Conservation (phyloP, 78 protist species). For the Polysphondylium violaceum region DNA sequence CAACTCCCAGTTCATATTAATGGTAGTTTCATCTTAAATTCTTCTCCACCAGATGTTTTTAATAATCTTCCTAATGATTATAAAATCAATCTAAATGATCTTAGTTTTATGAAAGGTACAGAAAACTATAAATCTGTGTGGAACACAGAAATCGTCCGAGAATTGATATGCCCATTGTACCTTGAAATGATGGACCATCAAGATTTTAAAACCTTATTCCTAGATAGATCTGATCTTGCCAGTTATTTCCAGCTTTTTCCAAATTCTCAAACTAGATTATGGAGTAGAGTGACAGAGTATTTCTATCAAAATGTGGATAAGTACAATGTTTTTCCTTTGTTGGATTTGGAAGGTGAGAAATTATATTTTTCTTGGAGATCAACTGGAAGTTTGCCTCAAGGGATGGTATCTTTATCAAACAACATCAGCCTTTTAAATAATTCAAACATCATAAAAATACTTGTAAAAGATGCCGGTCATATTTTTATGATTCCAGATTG, state of each 20-base stretch:
- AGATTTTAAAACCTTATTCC: not conserved
- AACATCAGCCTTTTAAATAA: no score
- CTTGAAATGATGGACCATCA: not conserved
- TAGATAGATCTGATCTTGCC: not conserved
- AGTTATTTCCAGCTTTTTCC: constrained; percentile 5
- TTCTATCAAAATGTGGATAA: not conserved
- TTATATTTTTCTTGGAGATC: not conserved
- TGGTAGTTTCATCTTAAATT: constrained; percentile 24
- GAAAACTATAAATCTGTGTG: constrained; percentile 10
- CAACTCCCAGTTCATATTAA: constrained; percentile 1
- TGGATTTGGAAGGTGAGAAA: not conserved
- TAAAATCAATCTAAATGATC: not conserved
- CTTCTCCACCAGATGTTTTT: constrained; percentile 32
- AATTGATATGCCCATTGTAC: not conserved
- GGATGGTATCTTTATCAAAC: no score
- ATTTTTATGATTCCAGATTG: not conserved
- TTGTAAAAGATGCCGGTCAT: not conserved
- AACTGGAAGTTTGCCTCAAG: no score
- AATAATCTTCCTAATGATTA: not conserved
- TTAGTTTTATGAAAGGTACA: not conserved
- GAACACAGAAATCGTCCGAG: not conserved
- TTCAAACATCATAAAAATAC: constrained; percentile 5
- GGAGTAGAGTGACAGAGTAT: constrained; percentile 6
- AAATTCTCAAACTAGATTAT: not conserved
- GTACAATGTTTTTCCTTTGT: not conserved